Evolutionary conservation across 2,329 filamentous ascomycete species (phyloP), one percentile per base, ranked within the genome.

Genomic region (Fusarium illudens): DNA sequence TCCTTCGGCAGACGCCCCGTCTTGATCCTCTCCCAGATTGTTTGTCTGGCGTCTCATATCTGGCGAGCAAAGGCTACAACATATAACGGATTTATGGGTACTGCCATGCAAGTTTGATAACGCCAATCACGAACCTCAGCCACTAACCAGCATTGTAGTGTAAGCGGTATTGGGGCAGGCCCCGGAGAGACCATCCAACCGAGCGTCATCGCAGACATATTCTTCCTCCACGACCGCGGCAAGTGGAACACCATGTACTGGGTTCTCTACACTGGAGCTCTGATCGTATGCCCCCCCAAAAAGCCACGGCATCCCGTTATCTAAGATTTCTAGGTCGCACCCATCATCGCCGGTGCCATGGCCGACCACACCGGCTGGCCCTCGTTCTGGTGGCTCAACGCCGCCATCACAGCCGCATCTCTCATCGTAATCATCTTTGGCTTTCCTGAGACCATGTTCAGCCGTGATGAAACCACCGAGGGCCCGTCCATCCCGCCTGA

Each of bases 161-260:
- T 61, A 4, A 25, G 55, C 8, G 65, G 65, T 13, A 58, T 68
- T 0, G 65, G 65, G 1, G 60, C 65, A 6, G 64, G 65, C 1
- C 65, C 64, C 7, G 51, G 51, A 2, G 65, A 68, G 12, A 68
- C 53, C 2, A 36, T 68, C 4, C 65, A 68, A 49, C 65, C 65
- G 5, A 56, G 51, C 29, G 39, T 68, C 53, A 68, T 68, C 9
- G 64, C 64, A n/a, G 65, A 68, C 7, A 68, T 68, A 12, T 68
- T 62, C 37, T 68, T 68, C 44, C 65, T 68, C 3, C 64, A 68
- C 39, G 65, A 68, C 11, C 56, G 65, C 5, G 64, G 65, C 17
- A 68, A 55, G 29, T 68, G 65, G 65, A 68, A 68, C 20, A 60
- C 65, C 4, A 15, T 68, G 33, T 68, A 68, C 11, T 68, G 64